Percentiles rank a stretch among this genome's conserved stretches.
These are phyloP conservation scores for Elsinoe batatas DNA, from an alignment of 2,329 filamentous ascomycete species.

Conservation along the genomic window DNA sequence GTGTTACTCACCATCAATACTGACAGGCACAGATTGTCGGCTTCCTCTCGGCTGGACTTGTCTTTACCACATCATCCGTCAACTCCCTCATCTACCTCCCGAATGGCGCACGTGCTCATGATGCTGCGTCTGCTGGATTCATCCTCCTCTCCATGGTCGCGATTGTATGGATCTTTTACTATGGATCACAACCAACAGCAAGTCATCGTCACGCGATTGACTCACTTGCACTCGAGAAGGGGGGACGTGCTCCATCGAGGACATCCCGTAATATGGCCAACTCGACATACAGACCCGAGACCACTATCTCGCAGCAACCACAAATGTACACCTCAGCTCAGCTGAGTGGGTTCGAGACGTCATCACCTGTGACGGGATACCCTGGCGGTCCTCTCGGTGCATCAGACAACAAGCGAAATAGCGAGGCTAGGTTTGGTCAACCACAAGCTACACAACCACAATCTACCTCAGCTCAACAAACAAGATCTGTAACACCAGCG, in stretches of 20 bases:
- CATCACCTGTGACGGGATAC: constrained; percentile 67
- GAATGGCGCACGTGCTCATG: constrained; percentile 51
- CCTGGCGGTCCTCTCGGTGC: constrained; percentile 47
- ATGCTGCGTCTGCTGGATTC: constrained; percentile 85
- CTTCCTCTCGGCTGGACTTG: constrained; percentile 72
- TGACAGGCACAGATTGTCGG: constrained; percentile 56
- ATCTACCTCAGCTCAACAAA: constrained; percentile 4
- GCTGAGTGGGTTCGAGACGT: constrained; percentile 91
- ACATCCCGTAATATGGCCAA: constrained; percentile 62
- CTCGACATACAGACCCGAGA: constrained; percentile 67
- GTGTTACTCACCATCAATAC: not conserved
- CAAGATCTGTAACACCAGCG: constrained; percentile 25
- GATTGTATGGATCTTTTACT: constrained; percentile 99
- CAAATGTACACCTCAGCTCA: constrained; percentile 98
- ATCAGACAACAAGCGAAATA: constrained; percentile 48
- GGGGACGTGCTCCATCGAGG: constrained; percentile 50
- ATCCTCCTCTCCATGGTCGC: constrained; percentile 89
- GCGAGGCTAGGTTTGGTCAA: constrained; percentile 25
- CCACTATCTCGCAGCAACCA: constrained; percentile 64
- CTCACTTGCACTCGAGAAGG: constrained; percentile 89
- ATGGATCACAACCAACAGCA: constrained; percentile 82
- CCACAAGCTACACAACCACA: constrained; percentile 6
- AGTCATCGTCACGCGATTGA: constrained; percentile 85
- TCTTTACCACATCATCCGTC: constrained; percentile 75
- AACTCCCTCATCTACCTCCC: constrained; percentile 75